Conservation (phyloP, 2,329 filamentous ascomycete genomes). For the Neocucurbitaria cava region DNA sequence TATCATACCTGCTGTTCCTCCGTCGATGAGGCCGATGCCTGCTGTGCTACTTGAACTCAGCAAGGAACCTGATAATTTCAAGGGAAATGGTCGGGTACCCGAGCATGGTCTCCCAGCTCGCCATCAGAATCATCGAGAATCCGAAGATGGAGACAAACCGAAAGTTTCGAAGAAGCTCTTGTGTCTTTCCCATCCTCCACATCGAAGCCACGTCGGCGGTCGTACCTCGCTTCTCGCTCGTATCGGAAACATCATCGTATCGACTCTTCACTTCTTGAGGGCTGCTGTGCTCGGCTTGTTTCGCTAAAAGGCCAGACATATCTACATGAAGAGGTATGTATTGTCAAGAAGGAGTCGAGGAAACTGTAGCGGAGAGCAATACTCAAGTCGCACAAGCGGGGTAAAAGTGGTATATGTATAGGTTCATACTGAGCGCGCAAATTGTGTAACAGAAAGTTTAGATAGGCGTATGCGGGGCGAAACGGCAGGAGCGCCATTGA, state of each 20-base stretch:
- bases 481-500: neutral
- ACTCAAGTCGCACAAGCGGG: neutral
- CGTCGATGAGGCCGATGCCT: constrained; percentile 25
- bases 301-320: neutral
- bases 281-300: neutral
- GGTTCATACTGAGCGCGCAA: neutral
- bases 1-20: constrained; percentile 40
- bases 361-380: neutral
- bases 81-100: neutral
- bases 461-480: neutral
- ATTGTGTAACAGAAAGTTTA: neutral
- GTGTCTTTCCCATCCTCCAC: constrained; percentile 31
- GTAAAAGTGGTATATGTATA: neutral
- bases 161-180: constrained; percentile 26
- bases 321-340: neutral
- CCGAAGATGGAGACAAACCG: constrained; percentile 29
- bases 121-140: constrained; percentile 26
- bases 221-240: neutral
- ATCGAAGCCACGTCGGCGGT: constrained; percentile 23
- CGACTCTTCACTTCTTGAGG: neutral
- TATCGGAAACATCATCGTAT: neutral
- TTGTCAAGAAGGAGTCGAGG: too few species aligned
- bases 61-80: neutral
- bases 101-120: constrained; percentile 19
- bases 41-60: neutral